Percentiles rank a stretch among this genome's conserved stretches.
phyloP scores from a whole-genome alignment of 345 rosid genomes.

The Pistacia vera region DNA sequence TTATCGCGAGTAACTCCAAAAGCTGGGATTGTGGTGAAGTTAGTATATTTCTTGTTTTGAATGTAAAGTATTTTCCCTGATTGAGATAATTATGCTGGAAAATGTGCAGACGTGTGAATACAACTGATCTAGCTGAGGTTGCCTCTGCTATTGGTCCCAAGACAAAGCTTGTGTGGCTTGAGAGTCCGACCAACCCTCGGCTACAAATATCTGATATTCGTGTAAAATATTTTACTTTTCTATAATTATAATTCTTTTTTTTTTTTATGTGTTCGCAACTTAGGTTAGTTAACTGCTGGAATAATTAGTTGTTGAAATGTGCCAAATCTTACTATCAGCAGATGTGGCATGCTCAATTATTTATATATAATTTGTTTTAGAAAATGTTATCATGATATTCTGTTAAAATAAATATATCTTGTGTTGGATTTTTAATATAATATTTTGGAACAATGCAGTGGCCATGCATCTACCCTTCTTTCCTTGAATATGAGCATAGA shows the following conservation, averaged over 20 bases:
- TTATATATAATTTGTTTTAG: neutral
- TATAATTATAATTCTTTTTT: neutral
- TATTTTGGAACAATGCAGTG: neutral
- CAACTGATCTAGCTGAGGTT: conserved; percentile 67
- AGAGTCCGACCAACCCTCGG: conserved; percentile 92
- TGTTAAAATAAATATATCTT: neutral
- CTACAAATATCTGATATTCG: conserved; percentile 83
- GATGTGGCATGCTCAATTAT: neutral
- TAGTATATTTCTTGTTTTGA: conserved; percentile 32
- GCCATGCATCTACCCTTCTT: neutral
- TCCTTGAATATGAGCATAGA: neutral
- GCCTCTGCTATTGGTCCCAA: conserved; percentile 72
- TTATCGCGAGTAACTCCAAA: conserved; percentile 80
- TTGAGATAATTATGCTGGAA: conserved; percentile 21
- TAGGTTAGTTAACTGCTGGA: neutral
- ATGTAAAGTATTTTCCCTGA: neutral
- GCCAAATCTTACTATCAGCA: too few species aligned
- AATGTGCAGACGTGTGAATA: conserved; percentile 75
- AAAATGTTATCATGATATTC: neutral
- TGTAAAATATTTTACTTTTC: conserved; percentile 37
- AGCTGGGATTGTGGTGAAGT: conserved; percentile 80
- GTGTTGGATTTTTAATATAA: neutral
- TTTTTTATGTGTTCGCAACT: neutral
- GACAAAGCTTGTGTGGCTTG: conserved; percentile 93
- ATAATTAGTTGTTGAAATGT: too few species aligned